Conservation (phyloP, 768 basidiomycete species). For the Tulasnella sp. region DNA sequence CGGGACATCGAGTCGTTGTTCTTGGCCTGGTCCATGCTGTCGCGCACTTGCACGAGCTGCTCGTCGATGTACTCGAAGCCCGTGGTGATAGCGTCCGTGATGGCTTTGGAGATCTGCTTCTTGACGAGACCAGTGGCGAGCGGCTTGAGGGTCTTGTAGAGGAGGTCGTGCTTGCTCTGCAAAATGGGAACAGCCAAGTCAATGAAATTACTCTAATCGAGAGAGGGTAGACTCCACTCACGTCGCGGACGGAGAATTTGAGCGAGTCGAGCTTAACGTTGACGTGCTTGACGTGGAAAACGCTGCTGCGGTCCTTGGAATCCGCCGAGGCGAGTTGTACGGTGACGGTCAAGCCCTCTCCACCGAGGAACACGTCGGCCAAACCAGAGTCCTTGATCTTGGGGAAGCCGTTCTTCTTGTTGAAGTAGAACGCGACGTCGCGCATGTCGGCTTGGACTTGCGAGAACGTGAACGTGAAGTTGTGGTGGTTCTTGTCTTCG, state of each 20-base stretch:
- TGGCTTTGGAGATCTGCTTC: constrained; percentile 51
- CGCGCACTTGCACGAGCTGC: constrained; percentile 79
- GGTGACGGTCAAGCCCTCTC: constrained; percentile 62
- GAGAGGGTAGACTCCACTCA: background rate
- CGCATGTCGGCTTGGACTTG: constrained; percentile 93
- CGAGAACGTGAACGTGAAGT: constrained; percentile 58
- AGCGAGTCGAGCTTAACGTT: constrained; percentile 75
- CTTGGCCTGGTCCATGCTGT: constrained; percentile 58
- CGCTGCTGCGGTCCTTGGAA: constrained; percentile 46
- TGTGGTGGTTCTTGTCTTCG: constrained; percentile 53
- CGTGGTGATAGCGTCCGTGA: constrained; percentile 57
- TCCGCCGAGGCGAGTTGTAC: constrained; percentile 48
- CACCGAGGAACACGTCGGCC: constrained; percentile 77
- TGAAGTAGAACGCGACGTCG: constrained; percentile 86
- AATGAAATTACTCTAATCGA: background rate
- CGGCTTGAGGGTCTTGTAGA: constrained; percentile 76
- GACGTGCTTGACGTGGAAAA: constrained; percentile 62
- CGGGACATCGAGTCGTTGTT: constrained; percentile 31
- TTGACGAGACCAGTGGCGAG: constrained; percentile 77
- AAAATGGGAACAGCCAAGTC: background rate
- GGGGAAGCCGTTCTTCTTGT: constrained; percentile 71
- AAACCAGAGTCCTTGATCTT: constrained; percentile 73
- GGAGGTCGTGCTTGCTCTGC: constrained; percentile 62
- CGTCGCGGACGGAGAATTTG: constrained; percentile 83
- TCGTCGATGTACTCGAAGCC: constrained; percentile 82